These are phyloP conservation scores for Dissophora globulifera DNA, from an alignment of 192 early-diverging fungal species.

Conservation along the genomic window DNA sequence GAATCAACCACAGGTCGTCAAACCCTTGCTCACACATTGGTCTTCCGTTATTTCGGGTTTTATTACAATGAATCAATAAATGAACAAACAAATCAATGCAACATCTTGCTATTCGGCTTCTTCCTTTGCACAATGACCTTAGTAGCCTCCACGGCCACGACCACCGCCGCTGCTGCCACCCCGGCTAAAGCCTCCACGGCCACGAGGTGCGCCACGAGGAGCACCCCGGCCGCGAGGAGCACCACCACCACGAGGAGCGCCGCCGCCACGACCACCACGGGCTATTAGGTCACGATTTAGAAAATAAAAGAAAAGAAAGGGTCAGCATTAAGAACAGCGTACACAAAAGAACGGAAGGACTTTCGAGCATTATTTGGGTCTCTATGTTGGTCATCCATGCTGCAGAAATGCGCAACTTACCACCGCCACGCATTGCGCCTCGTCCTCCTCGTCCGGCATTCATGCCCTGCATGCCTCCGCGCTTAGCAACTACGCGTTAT, in stretches of 20 bases:
- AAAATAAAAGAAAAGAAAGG: neutral
- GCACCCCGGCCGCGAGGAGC: constrained; percentile 44
- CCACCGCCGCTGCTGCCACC: constrained; percentile 57
- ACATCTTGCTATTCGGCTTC: too few species aligned
- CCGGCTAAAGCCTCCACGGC: constrained; percentile 65
- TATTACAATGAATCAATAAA: constrained; percentile 17
- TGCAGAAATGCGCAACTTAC: constrained; percentile 22
- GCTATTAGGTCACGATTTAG: constrained; percentile 38
- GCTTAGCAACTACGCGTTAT: constrained; percentile 59
- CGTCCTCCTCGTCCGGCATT: constrained; percentile 69
- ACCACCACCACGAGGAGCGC: constrained; percentile 40
- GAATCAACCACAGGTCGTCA: neutral
- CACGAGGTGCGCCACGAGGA: constrained; percentile 62
- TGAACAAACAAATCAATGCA: constrained; percentile 10
- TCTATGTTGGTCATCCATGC: too few species aligned
- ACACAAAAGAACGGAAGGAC: too few species aligned
- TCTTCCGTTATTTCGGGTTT: too few species aligned
- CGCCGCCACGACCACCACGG: constrained; percentile 53
- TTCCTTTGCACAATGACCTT: constrained; percentile 14
- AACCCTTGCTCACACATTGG: too few species aligned
- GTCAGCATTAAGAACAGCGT: too few species aligned
- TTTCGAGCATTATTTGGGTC: too few species aligned
- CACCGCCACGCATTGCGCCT: constrained; percentile 66
- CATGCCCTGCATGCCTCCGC: constrained; percentile 69
- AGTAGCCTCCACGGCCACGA: constrained; percentile 61